Evolutionary conservation across 331 rosid genomes (phyloP), one percentile per base, ranked within the genome.

Genomic region (Ulmus americana): DNA sequence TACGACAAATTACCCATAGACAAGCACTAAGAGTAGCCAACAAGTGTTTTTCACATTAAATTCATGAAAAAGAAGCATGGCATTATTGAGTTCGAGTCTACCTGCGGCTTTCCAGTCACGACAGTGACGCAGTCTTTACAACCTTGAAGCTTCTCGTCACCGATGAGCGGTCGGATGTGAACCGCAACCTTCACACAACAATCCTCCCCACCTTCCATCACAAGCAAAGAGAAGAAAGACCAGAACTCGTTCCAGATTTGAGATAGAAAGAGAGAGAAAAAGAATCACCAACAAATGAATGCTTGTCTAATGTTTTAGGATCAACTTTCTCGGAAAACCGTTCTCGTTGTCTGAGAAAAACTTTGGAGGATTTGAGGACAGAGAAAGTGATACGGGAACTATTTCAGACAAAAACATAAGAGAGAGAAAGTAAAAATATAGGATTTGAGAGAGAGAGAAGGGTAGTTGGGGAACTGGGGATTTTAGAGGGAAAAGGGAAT

Each of bases 101-200:
- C 99, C 99, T 94, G 99, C 77, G 97, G 99, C 88, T 94, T 94
- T 59, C 91, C 91, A 15, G 83, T 48, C 62, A 85, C 88, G 70
- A 90, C 95, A 62, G 84, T 85, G 73, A 94, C 99, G 65, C 99
- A 94, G 76, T 94, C 99, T 68, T 94, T 87, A 82, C 99, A 94
- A 0, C 99, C 99, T 69, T 87, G 99, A 63, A 85, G 78, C 74
- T 86, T 84, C 88, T 94, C 99, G 64, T 94, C 97, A 46, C 77
- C 77, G 82, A 94, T 84, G 69, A 94, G 91, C 11, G 99, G 99
- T 40, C 99, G 83, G 73, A 87, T 86, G 73, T 94, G 96, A 42
- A 94, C 97, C 60, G 97, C 99, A 16, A 94, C 99, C 72, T 87
- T 94, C 3, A 94, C 97, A 45, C 95, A 90, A 61, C 99, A 94